Percentiles rank a stretch among this genome's conserved stretches.
Evolutionary conservation across 179 eudicot species (phyloP).

Genomic region (Beta corolliflora): DNA sequence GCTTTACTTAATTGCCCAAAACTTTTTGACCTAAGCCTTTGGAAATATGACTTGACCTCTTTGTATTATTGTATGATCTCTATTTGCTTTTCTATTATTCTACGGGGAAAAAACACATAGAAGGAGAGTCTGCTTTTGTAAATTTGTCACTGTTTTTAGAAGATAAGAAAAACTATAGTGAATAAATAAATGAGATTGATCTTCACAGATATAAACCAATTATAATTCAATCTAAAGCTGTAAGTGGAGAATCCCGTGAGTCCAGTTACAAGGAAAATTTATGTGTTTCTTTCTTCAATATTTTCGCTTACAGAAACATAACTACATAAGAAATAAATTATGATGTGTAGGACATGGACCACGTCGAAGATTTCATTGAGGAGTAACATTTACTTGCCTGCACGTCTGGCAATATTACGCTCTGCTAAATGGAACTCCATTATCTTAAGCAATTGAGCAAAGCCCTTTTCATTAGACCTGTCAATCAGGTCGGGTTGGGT

Average conservation of each 20-base stretch:
- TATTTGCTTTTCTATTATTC: too few species aligned
- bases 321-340: too few species aligned
- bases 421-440: slow-evolving; percentile 2
- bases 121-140: too few species aligned
- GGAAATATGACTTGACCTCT: too few species aligned
- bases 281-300: not conserved
- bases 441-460: not conserved
- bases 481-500: too few species aligned
- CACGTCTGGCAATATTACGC: slow-evolving; percentile 4
- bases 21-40: too few species aligned
- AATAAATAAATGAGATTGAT: not conserved
- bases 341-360: not conserved
- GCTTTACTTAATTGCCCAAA: too few species aligned
- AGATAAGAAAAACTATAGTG: not conserved
- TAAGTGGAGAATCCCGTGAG: not conserved
- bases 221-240: not conserved
- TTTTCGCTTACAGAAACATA: not conserved
- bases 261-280: not conserved
- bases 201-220: not conserved
- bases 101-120: too few species aligned
- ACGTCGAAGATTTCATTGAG: not conserved
- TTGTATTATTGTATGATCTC: too few species aligned
- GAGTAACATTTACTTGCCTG: slow-evolving; percentile 12
- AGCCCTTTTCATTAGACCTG: too few species aligned
- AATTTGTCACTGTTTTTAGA: not conserved